phyloP scores from a whole-genome alignment of 2,329 filamentous ascomycete genomes.

The Neofusicoccum laricinum region DNA sequence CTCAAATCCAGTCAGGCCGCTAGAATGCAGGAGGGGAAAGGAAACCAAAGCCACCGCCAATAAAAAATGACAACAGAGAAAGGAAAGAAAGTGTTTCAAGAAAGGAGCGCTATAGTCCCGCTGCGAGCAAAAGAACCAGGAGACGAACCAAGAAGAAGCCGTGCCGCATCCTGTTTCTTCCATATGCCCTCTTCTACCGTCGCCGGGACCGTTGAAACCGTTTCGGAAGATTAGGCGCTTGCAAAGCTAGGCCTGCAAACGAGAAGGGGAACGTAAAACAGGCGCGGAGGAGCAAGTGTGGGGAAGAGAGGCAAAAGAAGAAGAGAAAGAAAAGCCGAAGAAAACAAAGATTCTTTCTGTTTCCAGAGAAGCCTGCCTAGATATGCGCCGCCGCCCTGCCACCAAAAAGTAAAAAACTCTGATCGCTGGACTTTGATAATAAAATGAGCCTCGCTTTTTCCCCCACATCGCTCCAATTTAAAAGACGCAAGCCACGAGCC shows the following conservation, averaged over 20 bases:
- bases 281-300: background rate
- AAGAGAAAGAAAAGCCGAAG: background rate
- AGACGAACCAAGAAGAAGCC: background rate
- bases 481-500: conserved; percentile 2
- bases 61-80: background rate
- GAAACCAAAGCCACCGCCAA: background rate
- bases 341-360: conserved; percentile 1
- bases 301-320: background rate
- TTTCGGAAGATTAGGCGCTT: background rate
- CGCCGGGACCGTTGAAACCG: background rate
- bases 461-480: background rate
- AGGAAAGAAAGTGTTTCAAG: background rate
- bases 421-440: conserved; percentile 2
- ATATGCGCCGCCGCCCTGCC: background rate
- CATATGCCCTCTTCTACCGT: background rate
- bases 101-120: conserved; percentile 1
- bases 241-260: background rate
- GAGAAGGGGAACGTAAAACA: background rate
- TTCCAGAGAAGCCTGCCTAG: conserved; percentile 11
- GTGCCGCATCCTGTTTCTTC: conserved; percentile 2
- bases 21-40: background rate
- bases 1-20: background rate
- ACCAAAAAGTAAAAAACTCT: background rate
- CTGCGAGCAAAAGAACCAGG: background rate
- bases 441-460: conserved; percentile 8